Percentiles rank a stretch among this genome's conserved stretches.
Conservation (phyloP, 768 basidiomycete genomes). For the Mycena albidolilacea region DNA sequence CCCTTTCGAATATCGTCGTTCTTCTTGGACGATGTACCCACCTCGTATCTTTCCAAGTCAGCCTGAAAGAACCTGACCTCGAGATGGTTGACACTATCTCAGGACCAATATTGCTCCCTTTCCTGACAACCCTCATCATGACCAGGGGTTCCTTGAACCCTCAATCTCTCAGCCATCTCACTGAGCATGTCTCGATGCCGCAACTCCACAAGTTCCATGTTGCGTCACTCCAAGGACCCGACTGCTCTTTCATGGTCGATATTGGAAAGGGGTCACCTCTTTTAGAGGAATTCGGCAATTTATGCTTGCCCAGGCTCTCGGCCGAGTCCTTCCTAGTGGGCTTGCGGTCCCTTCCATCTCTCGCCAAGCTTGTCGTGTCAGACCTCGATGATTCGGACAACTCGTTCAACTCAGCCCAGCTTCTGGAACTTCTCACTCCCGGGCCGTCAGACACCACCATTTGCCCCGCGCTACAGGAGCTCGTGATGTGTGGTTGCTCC, state of each 20-base stretch:
- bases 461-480: not conserved
- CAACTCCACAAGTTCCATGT: not conserved
- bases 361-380: not conserved
- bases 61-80: not conserved
- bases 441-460: not conserved
- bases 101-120: not conserved
- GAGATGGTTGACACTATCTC: not conserved
- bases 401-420: not conserved
- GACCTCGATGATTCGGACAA: not conserved
- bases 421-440: not conserved
- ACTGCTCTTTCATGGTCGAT: not conserved
- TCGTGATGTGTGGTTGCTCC: not conserved
- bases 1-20: not conserved
- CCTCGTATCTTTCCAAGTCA: not conserved
- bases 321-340: not conserved
- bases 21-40: not conserved
- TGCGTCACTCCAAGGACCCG: not conserved
- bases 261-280: not conserved
- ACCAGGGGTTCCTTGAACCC: not conserved
- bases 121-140: no score
- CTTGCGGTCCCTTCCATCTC: not conserved
- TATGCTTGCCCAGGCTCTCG: not conserved
- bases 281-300: not conserved
- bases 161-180: not conserved
- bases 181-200: not conserved